Evolutionary conservation across 495 filamentous ascomycete species (phyloP).

Genomic region (Tuber indicum): DNA sequence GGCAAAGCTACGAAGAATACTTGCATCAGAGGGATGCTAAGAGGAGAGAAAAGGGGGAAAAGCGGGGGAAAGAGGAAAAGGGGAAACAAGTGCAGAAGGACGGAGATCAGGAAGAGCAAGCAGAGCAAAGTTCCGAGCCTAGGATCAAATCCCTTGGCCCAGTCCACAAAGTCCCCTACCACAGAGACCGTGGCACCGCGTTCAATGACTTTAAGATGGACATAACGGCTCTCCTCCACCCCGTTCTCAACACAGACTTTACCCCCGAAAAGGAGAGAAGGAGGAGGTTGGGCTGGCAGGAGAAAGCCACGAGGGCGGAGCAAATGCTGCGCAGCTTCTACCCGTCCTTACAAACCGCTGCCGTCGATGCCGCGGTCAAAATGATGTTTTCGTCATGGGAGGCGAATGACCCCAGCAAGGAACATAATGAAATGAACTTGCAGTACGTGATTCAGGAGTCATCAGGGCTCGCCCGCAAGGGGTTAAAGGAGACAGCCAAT

Average conservation of each 20-base stretch:
- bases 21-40: not conserved
- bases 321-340: slow-evolving; percentile 10
- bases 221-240: not conserved
- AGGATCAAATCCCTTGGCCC: not conserved
- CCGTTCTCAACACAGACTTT: not conserved
- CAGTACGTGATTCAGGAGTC: slow-evolving; percentile 28
- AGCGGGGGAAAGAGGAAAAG: no score
- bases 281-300: not conserved
- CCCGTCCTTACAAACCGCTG: slow-evolving; percentile 11
- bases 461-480: slow-evolving; percentile 19
- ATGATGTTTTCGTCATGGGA: slow-evolving; percentile 26
- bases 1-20: not conserved
- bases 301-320: not conserved
- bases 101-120: not conserved
- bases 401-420: slow-evolving; percentile 20
- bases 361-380: slow-evolving; percentile 14
- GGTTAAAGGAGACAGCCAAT: slow-evolving; percentile 31
- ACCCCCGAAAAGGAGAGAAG: not conserved
- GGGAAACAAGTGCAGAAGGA: no score
- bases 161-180: not conserved
- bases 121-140: not conserved
- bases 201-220: slow-evolving; percentile 1
- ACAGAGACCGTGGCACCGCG: not conserved
- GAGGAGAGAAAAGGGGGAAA: not conserved
- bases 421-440: slow-evolving; percentile 26